Base-by-base conservation (phyloP, 2,329 filamentous ascomycete genomes). In the Trichoderma atrobrunneum region DNA sequence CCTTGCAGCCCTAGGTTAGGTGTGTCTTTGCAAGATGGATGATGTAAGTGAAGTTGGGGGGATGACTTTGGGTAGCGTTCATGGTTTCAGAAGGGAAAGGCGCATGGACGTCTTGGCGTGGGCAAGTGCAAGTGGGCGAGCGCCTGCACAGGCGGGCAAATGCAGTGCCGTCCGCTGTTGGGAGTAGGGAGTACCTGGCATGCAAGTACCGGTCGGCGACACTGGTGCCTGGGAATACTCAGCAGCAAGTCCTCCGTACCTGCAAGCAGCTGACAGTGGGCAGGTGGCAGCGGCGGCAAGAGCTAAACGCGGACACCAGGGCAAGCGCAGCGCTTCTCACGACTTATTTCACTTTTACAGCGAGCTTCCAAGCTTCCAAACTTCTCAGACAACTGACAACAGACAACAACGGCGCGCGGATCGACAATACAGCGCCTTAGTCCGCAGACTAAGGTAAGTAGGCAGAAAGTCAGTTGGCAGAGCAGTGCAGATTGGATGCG, bases 31-130 rank as follows among this genome's bases (percentile, higher is more conserved):
- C 34, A 5, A 30, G 51, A 59, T 71, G 61, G 57, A 63, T 54
- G n/a, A 24, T 54, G 48, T 54, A 54, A 24, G 48, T 34, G 28
- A 7, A 60, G n/a, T 28, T 59, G 61, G 51, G 66, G 51, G 8
- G 28, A 43, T 60, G 61, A 48, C 69, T 26, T 61, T 69, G 56
- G 56, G 66, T 61, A 34, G 57, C n/a, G n/a, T 24, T 63, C 30
- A 54, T 51, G 43, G 66, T 51, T 43, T 62, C 57, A 54, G 57
- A 30, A 24, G 51, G 69, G 69, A 65, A 71, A 51, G 69, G 34
- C 48, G 61, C 61, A 65, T 71, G 69, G 69, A 51, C 34, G 61
- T 34, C 60, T 65, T 71, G 69, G 69, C 60, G n/a, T 28, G 59
- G 68, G 66, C 54, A 61, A 48, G 65, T 68, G 30, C 39, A 26